Base-by-base conservation (phyloP, 2,329 filamentous ascomycete genomes). In the Coniochaeta prunicola region DNA sequence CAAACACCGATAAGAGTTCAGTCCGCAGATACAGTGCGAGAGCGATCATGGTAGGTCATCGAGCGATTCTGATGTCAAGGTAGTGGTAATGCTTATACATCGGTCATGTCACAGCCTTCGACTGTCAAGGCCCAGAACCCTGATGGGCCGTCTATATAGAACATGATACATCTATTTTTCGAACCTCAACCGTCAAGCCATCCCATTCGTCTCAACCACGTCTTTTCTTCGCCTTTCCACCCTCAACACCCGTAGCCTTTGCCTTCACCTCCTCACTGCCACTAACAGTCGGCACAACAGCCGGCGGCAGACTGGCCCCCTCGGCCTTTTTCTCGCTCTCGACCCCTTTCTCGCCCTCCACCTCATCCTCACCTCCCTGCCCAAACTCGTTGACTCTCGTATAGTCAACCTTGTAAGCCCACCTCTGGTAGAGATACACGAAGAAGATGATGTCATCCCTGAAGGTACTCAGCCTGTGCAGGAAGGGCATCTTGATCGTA, bases 401-500 rank as follows among this genome's bases (percentile, higher is more conserved):
- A 76, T 93, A 94, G 73, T 99, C 94, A 62, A 94, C 81, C 76
- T 88, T 91, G 80, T 99, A 99, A 58, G 88, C 88, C 83, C 86
- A 99, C 61, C 88, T 85, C 77, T 99, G 94, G 76, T 99, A 99
- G 4, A 99, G 67, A 76, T 97, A 99, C 60, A 99, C 82, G 71
- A 99, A 99, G 81, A 99, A 99, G 70, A 99, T 97, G 64, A 99
- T 81, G 69, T 99, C 94, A 71, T 99, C 94, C 61, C 94, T 83
- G 63, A 99, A 82, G 0, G 94, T 97, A 0, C 94, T 92, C 56
- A 99, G 80, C 17, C 94, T 86, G 74, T 99, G 94, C 57, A 99
- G 80, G 62, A 92, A 85, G 0, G 94, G 94, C 94, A 99, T 99
- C 78, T 97, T 97, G 79, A 99, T 97, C 40, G 94, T 99, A 69